phyloP scores from a whole-genome alignment of 495 filamentous ascomycete species.

The Neurospora sp. region DNA sequence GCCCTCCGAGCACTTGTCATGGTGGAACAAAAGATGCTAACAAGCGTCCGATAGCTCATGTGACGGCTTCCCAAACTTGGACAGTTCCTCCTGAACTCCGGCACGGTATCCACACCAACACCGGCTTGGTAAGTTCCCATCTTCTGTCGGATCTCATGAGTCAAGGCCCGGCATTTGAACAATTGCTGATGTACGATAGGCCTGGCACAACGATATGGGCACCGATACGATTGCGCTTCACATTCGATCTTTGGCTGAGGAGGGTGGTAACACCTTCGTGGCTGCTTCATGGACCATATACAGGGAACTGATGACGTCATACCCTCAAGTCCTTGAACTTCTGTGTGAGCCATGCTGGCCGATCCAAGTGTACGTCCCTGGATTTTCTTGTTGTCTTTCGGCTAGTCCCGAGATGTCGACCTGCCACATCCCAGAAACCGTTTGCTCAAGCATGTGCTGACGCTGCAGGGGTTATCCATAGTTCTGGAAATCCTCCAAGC shows the following conservation, averaged over 20 bases:
- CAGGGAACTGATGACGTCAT: constrained; percentile 22
- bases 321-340: constrained; percentile 22
- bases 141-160: background rate
- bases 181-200: constrained; percentile 10
- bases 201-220: constrained; percentile 38
- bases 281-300: constrained; percentile 31
- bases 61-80: constrained; percentile 34
- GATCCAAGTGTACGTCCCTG: constrained; percentile 29
- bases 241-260: constrained; percentile 26
- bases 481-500: constrained; percentile 23
- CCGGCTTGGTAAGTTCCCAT: constrained; percentile 18
- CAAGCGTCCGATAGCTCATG: constrained; percentile 24
- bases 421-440: background rate
- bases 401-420: background rate
- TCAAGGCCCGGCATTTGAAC: background rate
- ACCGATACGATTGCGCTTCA: constrained; percentile 33
- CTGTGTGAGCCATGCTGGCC: constrained; percentile 28
- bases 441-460: background rate
- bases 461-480: constrained; percentile 8
- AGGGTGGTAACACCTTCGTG: constrained; percentile 32
- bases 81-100: constrained; percentile 28
- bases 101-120: constrained; percentile 37
- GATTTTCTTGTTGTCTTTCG: background rate
- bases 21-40: background rate
- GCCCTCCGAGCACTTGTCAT: background rate